Conservation (phyloP, 495 filamentous ascomycete genomes). For the Neurospora sp. region DNA sequence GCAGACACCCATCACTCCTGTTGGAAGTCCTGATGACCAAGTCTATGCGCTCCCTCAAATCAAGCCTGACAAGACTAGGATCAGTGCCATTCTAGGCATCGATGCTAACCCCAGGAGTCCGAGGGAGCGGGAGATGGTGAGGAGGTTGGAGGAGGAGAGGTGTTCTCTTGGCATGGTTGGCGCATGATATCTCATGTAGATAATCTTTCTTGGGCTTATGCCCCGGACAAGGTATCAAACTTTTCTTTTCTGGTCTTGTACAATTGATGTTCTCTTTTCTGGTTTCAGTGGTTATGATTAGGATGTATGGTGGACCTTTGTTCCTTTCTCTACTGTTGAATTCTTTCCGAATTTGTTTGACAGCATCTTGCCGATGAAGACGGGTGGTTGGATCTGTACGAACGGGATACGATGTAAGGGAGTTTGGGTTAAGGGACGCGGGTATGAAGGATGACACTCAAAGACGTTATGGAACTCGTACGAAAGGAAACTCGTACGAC, state of each 20-base stretch:
- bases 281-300: neutral
- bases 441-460: neutral
- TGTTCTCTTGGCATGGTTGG: conserved; percentile 13
- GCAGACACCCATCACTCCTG: conserved; percentile 36
- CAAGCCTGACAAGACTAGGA: conserved; percentile 39
- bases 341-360: neutral
- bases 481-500: neutral
- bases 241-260: neutral
- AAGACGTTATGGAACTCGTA: neutral
- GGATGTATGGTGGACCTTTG: neutral
- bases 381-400: neutral
- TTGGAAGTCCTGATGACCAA: conserved; percentile 34
- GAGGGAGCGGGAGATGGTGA: conserved; percentile 42
- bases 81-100: conserved; percentile 44
- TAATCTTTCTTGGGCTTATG: no score
- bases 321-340: neutral
- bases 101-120: conserved; percentile 43
- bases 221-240: neutral
- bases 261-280: neutral
- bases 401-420: neutral
- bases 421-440: neutral
- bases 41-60: conserved; percentile 17
- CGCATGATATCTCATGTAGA: conserved; percentile 5
- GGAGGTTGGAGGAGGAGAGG: conserved; percentile 38
- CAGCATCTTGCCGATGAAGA: neutral